phyloP scores from a whole-genome alignment of 73 alveolate genomes.

The Tetrahymena borealis region DNA sequence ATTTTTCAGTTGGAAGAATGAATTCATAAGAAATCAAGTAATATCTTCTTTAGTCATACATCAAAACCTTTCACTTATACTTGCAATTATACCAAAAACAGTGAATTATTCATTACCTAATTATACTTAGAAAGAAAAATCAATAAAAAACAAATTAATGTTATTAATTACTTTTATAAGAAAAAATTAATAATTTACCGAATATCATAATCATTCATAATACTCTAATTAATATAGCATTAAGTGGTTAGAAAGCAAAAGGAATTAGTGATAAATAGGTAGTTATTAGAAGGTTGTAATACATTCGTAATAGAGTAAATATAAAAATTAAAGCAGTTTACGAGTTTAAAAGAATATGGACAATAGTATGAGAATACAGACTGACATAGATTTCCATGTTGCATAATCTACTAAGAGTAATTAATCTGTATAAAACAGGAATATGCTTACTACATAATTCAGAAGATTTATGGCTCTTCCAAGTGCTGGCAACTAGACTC shows the following conservation, averaged over 20 bases:
- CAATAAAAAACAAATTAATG: too few relatives aligned
- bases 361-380: neutral
- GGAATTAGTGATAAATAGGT: too few relatives aligned
- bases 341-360: neutral
- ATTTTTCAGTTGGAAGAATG: neutral
- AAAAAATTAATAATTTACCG: neutral
- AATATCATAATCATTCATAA: neutral
- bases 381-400: neutral
- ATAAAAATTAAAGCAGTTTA: neutral
- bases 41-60: too few relatives aligned
- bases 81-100: too few relatives aligned
- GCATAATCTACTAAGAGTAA: neutral
- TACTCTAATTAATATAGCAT: neutral
- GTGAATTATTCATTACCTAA: too few relatives aligned
- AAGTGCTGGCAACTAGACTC: neutral
- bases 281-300: too few relatives aligned
- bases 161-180: neutral
- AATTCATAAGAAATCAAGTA: neutral
- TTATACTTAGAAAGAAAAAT: too few relatives aligned
- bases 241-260: neutral
- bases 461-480: neutral
- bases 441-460: neutral
- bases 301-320: too few relatives aligned
- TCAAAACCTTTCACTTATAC: too few relatives aligned
- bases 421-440: neutral